A percentile compares a stretch with the other conserved stretches of the same genome.
phyloP scores from a whole-genome alignment of 345 rosid species.

The Gynandropsis gynandra region DNA sequence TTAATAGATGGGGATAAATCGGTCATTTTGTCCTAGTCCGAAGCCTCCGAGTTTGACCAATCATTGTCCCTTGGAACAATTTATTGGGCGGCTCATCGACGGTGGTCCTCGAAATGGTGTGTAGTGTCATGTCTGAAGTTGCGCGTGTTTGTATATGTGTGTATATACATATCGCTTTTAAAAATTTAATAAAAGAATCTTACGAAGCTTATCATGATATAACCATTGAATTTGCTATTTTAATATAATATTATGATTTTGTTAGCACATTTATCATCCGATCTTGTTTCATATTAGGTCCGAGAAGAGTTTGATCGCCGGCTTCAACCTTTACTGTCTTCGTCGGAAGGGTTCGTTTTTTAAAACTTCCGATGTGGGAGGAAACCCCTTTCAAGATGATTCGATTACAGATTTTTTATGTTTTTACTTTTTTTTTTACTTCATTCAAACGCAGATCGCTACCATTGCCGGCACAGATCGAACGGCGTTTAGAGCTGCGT shows the following conservation, averaged over 20 bases:
- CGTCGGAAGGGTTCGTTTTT: conserved; percentile 28
- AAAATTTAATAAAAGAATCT: no score
- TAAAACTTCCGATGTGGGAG: neutral
- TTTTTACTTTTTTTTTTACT: neutral
- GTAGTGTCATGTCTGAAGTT: neutral
- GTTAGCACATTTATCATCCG: neutral
- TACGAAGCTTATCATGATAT: neutral
- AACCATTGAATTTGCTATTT: neutral
- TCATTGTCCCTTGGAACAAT: conserved; percentile 6
- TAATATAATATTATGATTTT: neutral
- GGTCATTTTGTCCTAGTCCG: neutral
- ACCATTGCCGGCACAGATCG: conserved; percentile 19
- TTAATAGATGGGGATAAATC: neutral
- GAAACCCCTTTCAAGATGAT: neutral
- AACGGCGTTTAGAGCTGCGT: conserved; percentile 30
- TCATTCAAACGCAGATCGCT: neutral
- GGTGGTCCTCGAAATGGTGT: conserved; percentile 7
- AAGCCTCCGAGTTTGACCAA: conserved; percentile 27
- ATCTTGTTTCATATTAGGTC: conserved; percentile 26
- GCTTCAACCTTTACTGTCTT: conserved; percentile 13
- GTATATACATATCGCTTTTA: neutral
- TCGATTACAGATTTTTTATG: neutral
- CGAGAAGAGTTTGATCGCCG: conserved; percentile 38
- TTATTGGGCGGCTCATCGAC: conserved; percentile 12
- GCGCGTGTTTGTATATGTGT: neutral